phyloP scores from a whole-genome alignment of 139 green algal species.

The Volvox reticuliferus region DNA sequence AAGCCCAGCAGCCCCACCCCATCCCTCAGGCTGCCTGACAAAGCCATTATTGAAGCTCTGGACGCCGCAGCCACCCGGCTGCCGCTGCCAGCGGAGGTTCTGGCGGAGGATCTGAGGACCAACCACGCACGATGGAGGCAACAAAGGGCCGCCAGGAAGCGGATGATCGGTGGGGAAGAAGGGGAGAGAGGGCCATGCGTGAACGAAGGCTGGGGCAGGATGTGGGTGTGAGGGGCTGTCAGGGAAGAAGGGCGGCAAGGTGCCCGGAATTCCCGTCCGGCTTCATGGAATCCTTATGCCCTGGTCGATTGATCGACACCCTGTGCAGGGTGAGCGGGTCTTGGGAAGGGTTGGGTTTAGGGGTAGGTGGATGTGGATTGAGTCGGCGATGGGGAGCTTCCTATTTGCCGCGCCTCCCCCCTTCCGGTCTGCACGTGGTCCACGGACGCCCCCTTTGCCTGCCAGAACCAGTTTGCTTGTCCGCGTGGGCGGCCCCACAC shows the following conservation, averaged over 20 bases:
- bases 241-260: background rate
- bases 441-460: too few species aligned
- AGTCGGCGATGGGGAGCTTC: too few species aligned
- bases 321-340: too few species aligned
- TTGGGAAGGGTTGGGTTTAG: too few species aligned
- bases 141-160: background rate
- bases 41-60: conserved; percentile 20
- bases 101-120: background rate
- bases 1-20: background rate
- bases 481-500: too few species aligned
- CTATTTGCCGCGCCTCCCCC: too few species aligned
- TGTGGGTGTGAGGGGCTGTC: background rate
- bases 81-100: background rate
- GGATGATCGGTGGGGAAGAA: conserved; percentile 13
- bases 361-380: too few species aligned
- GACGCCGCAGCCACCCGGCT: background rate
- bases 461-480: too few species aligned
- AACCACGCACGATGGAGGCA: conserved; percentile 21
- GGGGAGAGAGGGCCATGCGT: background rate
- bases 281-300: too few species aligned
- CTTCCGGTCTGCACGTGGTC: too few species aligned
- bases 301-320: too few species aligned
- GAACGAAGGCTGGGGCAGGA: background rate
- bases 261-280: too few species aligned
- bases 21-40: background rate